These are phyloP conservation scores for Phytopythium cucurbitacearum DNA, from an alignment of 352 stramenopile genomes.

Conservation along the genomic window DNA sequence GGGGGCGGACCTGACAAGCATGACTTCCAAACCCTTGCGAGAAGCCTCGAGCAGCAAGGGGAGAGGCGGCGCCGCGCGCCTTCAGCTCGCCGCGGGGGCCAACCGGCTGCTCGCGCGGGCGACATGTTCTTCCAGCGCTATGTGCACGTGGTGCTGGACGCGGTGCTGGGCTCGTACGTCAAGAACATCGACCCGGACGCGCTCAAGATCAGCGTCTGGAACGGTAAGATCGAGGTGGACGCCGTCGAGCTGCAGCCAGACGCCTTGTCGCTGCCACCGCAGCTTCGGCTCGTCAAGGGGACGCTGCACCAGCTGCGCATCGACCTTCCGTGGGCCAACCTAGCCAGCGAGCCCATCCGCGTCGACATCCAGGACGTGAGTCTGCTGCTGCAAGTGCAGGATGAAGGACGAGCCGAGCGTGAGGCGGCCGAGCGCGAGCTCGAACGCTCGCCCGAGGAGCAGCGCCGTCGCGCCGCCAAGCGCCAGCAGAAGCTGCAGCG, in stretches of 20 bases:
- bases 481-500: constrained; percentile 59
- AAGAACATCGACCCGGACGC: constrained; percentile 86
- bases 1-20: background rate
- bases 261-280: constrained; percentile 58
- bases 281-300: constrained; percentile 66
- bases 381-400: constrained; percentile 57
- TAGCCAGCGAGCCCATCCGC: constrained; percentile 65
- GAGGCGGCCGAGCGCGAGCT: background rate
- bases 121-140: constrained; percentile 82
- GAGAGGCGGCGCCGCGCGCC: background rate
- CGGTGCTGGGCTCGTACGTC: constrained; percentile 77
- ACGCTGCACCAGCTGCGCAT: constrained; percentile 74
- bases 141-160: constrained; percentile 78
- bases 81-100: background rate
- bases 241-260: constrained; percentile 75
- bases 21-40: background rate
- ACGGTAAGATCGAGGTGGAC: constrained; percentile 81
- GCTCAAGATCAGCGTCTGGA: constrained; percentile 84
- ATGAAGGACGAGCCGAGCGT: constrained; percentile 12
- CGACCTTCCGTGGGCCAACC: constrained; percentile 71
- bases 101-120: background rate
- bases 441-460: constrained; percentile 7
- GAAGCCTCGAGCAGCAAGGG: background rate
- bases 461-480: constrained; percentile 16
- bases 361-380: constrained; percentile 78